These are phyloP conservation scores for Termitomyces sp. DNA, from an alignment of 768 basidiomycete genomes.

Conservation along the genomic window DNA sequence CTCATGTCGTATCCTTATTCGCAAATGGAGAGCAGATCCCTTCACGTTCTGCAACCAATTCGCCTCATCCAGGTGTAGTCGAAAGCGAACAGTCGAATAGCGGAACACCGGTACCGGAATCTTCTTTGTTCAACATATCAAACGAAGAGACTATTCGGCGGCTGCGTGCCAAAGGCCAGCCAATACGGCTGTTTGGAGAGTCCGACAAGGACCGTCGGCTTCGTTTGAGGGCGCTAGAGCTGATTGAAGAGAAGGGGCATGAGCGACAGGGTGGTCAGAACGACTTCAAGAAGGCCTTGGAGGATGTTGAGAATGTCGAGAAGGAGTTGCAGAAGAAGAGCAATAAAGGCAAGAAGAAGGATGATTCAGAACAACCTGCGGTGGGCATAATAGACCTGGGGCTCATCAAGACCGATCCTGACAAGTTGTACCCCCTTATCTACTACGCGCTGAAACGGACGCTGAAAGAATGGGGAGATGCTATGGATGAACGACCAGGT, in stretches of 20 bases:
- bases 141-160: constrained; percentile 90
- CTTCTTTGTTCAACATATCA: constrained; percentile 78
- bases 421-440: constrained; percentile 94
- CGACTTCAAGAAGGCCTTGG: constrained; percentile 88
- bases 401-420: constrained; percentile 86
- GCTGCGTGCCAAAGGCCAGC: constrained; percentile 88
- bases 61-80: constrained; percentile 27
- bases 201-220: constrained; percentile 90
- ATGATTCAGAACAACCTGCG: constrained; percentile 49
- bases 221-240: constrained; percentile 87
- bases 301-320: constrained; percentile 82
- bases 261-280: constrained; percentile 85
- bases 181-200: constrained; percentile 92
- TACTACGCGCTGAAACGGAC: constrained; percentile 93
- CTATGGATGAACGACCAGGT: constrained; percentile 94
- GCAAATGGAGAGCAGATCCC: constrained; percentile 45
- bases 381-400: constrained; percentile 70
- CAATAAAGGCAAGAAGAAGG: constrained; percentile 61
- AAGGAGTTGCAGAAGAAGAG: constrained; percentile 58
- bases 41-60: constrained; percentile 37
- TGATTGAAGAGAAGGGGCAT: constrained; percentile 87
- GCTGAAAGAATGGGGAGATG: constrained; percentile 95
- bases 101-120: constrained; percentile 43
- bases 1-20: constrained; percentile 26
- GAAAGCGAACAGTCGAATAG: constrained; percentile 24